Base-by-base conservation (phyloP, 371 early-diverging fungal species). In the Zychaea mexicana region DNA sequence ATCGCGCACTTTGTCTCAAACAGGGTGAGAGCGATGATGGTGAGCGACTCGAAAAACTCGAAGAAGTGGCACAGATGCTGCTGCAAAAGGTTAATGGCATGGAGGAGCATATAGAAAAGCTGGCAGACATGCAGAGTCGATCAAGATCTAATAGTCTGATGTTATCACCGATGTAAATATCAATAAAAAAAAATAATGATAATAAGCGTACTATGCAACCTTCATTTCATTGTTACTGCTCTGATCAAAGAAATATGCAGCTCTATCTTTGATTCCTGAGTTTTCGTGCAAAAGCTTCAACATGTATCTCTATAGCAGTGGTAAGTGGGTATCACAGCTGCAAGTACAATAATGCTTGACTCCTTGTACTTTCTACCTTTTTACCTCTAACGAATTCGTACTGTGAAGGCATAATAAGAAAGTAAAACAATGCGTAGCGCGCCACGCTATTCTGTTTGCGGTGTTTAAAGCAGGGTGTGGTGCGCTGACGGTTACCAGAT, bases 1-100 rank as follows among this genome's bases (percentile, higher is more conserved):
- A 84, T 60, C 71, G 82, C 15, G 86, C 86, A 0, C 54, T 85
- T n/a, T 76, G 77, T 6, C 67, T 85, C 10, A 27, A 45, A 0
- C 73, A 75, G 27, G 67, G 64, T 1, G 74, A 73, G 22, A 63
- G 69, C 22, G 70, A 74, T 62, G 73, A 73, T 7, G 62, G 52
- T 21, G 81, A 80, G 32, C 53, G 76, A 24, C 47, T 82, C 3
- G 70, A 75, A 3, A 71, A 68, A 31, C 38, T 82, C 8, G 82
- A 82, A 39, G 76, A 79, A 42, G 52, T 69, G 46, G 66, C 72
- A 27, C 66, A 70, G n/a, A 36, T 36, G 12, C 24, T 81, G 42
- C 2, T 77, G 4, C 66, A 69, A 19, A 71, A 68, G 26, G 19
- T 77, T 21, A 39, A 21, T 30, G 69, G 69, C 19, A 47, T 74